These are phyloP conservation scores for Hymenoscyphus salicellus DNA, from an alignment of 2,329 filamentous ascomycete species.

Conservation along the genomic window DNA sequence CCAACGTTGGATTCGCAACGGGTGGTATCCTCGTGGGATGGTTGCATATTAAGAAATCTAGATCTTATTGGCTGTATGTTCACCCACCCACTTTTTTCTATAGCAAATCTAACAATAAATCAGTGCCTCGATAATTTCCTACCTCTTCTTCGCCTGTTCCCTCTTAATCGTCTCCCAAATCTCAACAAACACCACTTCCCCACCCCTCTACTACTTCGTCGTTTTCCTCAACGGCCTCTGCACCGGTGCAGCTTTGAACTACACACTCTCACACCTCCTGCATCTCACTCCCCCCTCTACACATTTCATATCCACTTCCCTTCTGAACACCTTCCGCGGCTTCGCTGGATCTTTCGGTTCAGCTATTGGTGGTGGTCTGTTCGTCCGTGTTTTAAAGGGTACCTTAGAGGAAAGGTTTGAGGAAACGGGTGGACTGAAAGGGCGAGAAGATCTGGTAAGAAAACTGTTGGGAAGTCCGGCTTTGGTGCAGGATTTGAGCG, in stretches of 20 bases:
- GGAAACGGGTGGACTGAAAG: conserved; percentile 29
- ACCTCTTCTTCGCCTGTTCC: conserved; percentile 59
- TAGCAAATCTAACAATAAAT: conserved; percentile 8
- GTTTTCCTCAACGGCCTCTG: conserved; percentile 70
- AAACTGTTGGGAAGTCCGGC: conserved; percentile 57
- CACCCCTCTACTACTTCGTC: conserved; percentile 53
- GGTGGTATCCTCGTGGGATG: conserved; percentile 72
- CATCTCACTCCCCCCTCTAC: conserved; percentile 65
- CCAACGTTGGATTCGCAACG: conserved; percentile 73
- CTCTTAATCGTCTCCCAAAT: conserved; percentile 56
- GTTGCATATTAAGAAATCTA: conserved; percentile 69
- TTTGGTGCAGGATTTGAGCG: conserved; percentile 48
- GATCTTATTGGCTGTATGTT: conserved; percentile 64
- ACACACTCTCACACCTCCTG: conserved; percentile 75
- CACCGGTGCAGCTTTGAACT: conserved; percentile 73
- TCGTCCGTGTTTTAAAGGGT: conserved; percentile 29
- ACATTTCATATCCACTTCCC: conserved; percentile 72
- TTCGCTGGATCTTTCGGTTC: conserved; percentile 80
- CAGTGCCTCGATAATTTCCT: conserved; percentile 56
- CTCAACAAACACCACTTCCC: conserved; percentile 51
- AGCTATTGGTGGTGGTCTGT: conserved; percentile 68
- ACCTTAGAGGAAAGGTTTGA: conserved; percentile 39
- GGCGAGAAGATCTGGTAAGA: conserved; percentile 46
- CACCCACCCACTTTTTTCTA: not conserved
- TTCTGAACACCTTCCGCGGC: conserved; percentile 76